A percentile compares a stretch with the other conserved stretches of the same genome.
phyloP scores from a whole-genome alignment of 352 stramenopile genomes.

The Phytophthora palmivora region DNA sequence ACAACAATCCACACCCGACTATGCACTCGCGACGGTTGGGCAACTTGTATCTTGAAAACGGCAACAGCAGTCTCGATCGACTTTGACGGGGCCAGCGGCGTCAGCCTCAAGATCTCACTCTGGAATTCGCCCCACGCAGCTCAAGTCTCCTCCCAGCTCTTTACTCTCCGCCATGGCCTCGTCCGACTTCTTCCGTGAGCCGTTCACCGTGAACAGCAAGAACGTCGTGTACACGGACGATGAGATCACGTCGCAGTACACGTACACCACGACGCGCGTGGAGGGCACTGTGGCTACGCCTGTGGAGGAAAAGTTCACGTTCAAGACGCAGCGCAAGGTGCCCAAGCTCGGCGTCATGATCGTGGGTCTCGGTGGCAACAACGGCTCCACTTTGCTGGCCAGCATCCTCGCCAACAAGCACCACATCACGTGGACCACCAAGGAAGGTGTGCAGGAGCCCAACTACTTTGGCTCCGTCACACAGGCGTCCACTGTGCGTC shows the following conservation, averaged over 20 bases:
- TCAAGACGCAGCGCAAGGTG: slow-evolving; percentile 97
- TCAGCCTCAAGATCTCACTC: slow-evolving; percentile 31
- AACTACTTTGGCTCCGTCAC: slow-evolving; percentile 99
- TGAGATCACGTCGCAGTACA: slow-evolving; percentile 97
- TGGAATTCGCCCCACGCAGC: slow-evolving; percentile 28
- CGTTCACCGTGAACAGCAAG: slow-evolving; percentile 96
- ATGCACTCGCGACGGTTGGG: slow-evolving; percentile 29
- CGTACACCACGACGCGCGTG: slow-evolving; percentile 92
- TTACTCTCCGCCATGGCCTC: slow-evolving; percentile 52
- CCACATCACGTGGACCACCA: slow-evolving; percentile 96
- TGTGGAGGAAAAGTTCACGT: slow-evolving; percentile 93
- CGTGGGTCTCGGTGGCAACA: slow-evolving; percentile 99
- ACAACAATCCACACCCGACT: not conserved
- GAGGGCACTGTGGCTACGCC: slow-evolving; percentile 93
- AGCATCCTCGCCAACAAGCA: slow-evolving; percentile 98
- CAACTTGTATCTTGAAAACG: slow-evolving; percentile 31
- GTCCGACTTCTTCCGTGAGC: slow-evolving; percentile 78
- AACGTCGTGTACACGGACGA: slow-evolving; percentile 97
- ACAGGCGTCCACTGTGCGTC: slow-evolving; percentile 96
- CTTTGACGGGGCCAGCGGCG: slow-evolving; percentile 25
- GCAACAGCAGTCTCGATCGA: slow-evolving; percentile 24
- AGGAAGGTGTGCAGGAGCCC: slow-evolving; percentile 94
- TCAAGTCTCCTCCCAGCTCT: slow-evolving; percentile 26
- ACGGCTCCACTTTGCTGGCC: slow-evolving; percentile 96
- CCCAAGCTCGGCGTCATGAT: slow-evolving; percentile 98